phyloP scores from a whole-genome alignment of 257 asterid species.

The Craterostigma plantagineum region DNA sequence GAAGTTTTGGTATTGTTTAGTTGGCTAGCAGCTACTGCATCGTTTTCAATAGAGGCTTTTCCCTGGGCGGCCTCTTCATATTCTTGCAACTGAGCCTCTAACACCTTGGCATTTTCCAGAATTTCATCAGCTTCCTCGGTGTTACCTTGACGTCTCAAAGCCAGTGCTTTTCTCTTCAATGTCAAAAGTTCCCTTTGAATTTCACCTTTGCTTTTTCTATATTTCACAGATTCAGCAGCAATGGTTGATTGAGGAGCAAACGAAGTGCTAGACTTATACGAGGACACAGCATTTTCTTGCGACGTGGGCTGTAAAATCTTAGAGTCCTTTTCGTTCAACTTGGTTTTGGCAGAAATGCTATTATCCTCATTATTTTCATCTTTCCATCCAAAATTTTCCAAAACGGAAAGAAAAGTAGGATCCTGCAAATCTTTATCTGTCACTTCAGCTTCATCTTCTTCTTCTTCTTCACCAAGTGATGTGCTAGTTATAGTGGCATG shows the following conservation, averaged over 20 bases:
- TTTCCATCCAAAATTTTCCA: constrained; percentile 81
- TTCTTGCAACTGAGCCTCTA: constrained; percentile 58
- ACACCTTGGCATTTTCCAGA: constrained; percentile 30
- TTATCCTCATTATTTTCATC: constrained; percentile 32
- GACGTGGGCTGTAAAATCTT: constrained; percentile 8
- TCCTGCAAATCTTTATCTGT: constrained; percentile 80
- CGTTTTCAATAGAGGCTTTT: constrained; percentile 16
- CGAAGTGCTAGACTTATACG: constrained; percentile 8
- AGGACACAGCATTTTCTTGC: constrained; percentile 11
- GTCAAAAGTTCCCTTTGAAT: constrained; percentile 72
- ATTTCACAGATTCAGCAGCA: constrained; percentile 11
- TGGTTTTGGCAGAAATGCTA: constrained; percentile 4
- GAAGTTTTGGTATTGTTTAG: constrained; percentile 11
- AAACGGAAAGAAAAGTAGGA: constrained; percentile 62
- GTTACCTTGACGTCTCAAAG: constrained; percentile 72
- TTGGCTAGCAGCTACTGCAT: constrained; percentile 4
- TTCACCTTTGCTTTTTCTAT: constrained; percentile 49
- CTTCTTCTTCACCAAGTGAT: constrained; percentile 11
- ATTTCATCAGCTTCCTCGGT: constrained; percentile 71
- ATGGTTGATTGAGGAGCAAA: constrained; percentile 13
- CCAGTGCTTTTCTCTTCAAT: constrained; percentile 66
- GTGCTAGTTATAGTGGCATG: constrained; percentile 10
- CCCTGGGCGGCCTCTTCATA: constrained; percentile 24
- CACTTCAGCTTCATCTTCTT: constrained; percentile 42
- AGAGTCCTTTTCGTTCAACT: constrained; percentile 11